Evolutionary conservation across 257 asterid genomes (phyloP).

Genomic region (Fraxinus cuspidata): DNA sequence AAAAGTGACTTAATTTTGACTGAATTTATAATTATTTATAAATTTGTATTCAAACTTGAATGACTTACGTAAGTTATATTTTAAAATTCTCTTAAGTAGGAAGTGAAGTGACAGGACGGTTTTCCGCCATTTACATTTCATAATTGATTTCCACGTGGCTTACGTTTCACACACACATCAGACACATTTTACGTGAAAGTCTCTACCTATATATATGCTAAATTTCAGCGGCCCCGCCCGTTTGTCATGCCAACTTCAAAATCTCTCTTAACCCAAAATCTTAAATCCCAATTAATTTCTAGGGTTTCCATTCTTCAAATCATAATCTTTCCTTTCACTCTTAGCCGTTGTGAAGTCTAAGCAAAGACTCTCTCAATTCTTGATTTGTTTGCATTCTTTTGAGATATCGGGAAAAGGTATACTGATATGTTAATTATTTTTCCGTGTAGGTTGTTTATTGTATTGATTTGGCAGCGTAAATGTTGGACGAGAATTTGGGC

Average conservation of each 20-base stretch:
- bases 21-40: too few species aligned
- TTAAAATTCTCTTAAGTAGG: not conserved
- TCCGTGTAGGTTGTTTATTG: conserved; percentile 10
- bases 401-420: conserved; percentile 26
- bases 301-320: conserved; percentile 18
- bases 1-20: too few species aligned
- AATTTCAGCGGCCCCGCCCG: conserved; percentile 16
- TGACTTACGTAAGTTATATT: too few species aligned
- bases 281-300: conserved; percentile 16
- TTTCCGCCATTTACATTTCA: not conserved
- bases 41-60: too few species aligned
- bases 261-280: conserved; percentile 21
- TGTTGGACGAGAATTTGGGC: not conserved
- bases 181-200: not conserved
- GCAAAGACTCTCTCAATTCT: conserved; percentile 24
- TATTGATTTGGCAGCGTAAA: not conserved
- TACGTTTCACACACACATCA: not conserved
- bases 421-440: not conserved
- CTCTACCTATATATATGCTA: not conserved
- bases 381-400: conserved; percentile 22
- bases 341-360: conserved; percentile 31
- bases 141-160: conserved; percentile 26
- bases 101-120: not conserved
- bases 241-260: conserved; percentile 11
- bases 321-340: conserved; percentile 33